Conservation (phyloP, 441 rosid species). For the Erysimum cheiri region DNA sequence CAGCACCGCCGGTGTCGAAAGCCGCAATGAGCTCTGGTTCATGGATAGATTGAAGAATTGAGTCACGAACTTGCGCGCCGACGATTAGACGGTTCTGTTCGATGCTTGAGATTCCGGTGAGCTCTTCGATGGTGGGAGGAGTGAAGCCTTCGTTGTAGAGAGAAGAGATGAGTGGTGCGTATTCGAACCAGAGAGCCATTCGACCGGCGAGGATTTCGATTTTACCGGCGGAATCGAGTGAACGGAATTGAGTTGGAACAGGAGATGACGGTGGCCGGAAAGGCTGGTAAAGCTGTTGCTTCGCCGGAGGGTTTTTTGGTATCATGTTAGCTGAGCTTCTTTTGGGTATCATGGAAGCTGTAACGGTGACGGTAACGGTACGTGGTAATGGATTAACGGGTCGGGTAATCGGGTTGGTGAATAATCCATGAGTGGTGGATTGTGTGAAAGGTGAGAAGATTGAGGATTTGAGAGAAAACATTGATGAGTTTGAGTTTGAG, state of each 20-base stretch:
- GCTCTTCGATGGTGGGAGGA: slow-evolving; percentile 68
- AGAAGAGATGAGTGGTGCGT: slow-evolving; percentile 80
- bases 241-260: slow-evolving; percentile 61
- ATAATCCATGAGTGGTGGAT: slow-evolving; percentile 36
- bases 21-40: slow-evolving; percentile 60
- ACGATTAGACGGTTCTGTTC: slow-evolving; percentile 86
- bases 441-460: slow-evolving; percentile 42
- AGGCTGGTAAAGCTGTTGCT: slow-evolving; percentile 71
- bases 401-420: slow-evolving; percentile 36
- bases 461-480: slow-evolving; percentile 51
- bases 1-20: slow-evolving; percentile 77
- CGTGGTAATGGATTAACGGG: slow-evolving; percentile 35
- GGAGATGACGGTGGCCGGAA: slow-evolving; percentile 89
- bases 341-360: slow-evolving; percentile 20
- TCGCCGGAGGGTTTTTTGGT: slow-evolving; percentile 49
- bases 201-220: slow-evolving; percentile 72
- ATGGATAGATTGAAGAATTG: slow-evolving; percentile 59
- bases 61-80: slow-evolving; percentile 74
- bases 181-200: slow-evolving; percentile 82
- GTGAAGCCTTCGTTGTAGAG: slow-evolving; percentile 73
- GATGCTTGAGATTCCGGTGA: slow-evolving; percentile 76
- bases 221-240: slow-evolving; percentile 65
- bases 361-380: slow-evolving; percentile 35
- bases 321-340: slow-evolving; percentile 29
- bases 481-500: slow-evolving; percentile 36